phyloP scores from a whole-genome alignment of 352 stramenopile species.

The Phytophthora fragariae region DNA sequence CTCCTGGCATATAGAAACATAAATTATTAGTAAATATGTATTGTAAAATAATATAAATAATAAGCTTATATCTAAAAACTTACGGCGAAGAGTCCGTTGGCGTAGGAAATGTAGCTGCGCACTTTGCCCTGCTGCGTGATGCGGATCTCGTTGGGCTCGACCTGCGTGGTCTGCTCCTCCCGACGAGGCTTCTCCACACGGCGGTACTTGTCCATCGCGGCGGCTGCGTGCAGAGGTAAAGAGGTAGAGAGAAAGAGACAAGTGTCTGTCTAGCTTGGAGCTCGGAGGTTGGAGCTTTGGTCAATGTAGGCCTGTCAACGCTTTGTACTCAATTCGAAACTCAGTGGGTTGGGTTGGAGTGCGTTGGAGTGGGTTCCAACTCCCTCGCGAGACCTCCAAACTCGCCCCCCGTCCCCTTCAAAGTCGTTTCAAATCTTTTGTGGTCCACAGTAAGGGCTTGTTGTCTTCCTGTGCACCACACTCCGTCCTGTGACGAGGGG shows the following conservation, averaged over 20 bases:
- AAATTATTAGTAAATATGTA: neutral
- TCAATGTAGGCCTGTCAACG: too few relatives aligned
- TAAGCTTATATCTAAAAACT: conserved; percentile 17
- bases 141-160: conserved; percentile 80
- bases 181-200: conserved; percentile 72
- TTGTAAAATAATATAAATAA: neutral
- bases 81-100: conserved; percentile 75
- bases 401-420: too few relatives aligned
- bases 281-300: conserved; percentile 9
- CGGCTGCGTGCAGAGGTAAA: conserved; percentile 3
- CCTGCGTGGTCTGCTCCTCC: conserved; percentile 50
- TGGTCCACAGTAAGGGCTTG: too few relatives aligned
- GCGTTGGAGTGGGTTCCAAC: too few relatives aligned
- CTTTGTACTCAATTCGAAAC: too few relatives aligned
- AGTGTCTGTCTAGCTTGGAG: too few relatives aligned
- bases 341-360: too few relatives aligned
- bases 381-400: too few relatives aligned
- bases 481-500: too few relatives aligned
- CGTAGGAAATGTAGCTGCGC: conserved; percentile 85
- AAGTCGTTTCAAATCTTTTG: too few relatives aligned
- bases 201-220: conserved; percentile 85
- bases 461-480: too few relatives aligned
- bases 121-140: conserved; percentile 87
- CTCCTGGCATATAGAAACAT: conserved; percentile 42
- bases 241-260: neutral